A percentile compares a stretch with the other conserved stretches of the same genome.
Conservation (phyloP, 2,329 filamentous ascomycete genomes). For the Ambrosiella beaveri region DNA sequence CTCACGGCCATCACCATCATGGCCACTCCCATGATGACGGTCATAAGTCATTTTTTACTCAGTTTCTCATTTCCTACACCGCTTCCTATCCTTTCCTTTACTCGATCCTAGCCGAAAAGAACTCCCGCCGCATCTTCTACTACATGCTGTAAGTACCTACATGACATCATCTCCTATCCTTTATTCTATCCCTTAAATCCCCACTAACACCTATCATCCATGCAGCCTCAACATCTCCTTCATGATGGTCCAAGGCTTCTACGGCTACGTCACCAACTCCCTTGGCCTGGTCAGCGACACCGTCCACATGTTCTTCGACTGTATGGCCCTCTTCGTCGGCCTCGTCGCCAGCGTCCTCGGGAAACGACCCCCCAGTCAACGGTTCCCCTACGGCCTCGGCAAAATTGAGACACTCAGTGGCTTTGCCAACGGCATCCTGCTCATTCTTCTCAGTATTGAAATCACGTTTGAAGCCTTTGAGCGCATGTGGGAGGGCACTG, state of each 20-base stretch:
- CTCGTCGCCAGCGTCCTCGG: constrained; percentile 84
- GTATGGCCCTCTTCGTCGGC: constrained; percentile 76
- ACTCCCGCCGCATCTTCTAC: constrained; percentile 90
- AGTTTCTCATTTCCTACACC: constrained; percentile 50
- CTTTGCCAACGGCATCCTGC: constrained; percentile 87
- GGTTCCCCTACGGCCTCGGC: constrained; percentile 88
- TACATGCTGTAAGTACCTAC: constrained; percentile 60
- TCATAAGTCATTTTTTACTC: constrained; percentile 47
- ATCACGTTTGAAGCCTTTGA: constrained; percentile 93
- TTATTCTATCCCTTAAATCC: neutral
- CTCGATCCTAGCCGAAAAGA: constrained; percentile 73
- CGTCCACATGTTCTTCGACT: constrained; percentile 99
- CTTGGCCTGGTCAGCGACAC: constrained; percentile 91
- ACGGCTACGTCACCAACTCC: constrained; percentile 85
- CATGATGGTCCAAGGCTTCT: constrained; percentile 87
- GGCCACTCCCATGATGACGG: constrained; percentile 14
- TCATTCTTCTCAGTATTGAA: constrained; percentile 90
- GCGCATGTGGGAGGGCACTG: constrained; percentile 62
- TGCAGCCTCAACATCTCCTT: constrained; percentile 77
- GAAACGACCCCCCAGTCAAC: constrained; percentile 81
- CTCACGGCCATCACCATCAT: constrained; percentile 17
- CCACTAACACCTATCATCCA: neutral
- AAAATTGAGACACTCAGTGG: constrained; percentile 94
- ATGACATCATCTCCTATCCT: neutral
- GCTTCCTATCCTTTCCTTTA: constrained; percentile 62